Conservation (phyloP, 306 rosid genomes). For the Comarum palustre region DNA sequence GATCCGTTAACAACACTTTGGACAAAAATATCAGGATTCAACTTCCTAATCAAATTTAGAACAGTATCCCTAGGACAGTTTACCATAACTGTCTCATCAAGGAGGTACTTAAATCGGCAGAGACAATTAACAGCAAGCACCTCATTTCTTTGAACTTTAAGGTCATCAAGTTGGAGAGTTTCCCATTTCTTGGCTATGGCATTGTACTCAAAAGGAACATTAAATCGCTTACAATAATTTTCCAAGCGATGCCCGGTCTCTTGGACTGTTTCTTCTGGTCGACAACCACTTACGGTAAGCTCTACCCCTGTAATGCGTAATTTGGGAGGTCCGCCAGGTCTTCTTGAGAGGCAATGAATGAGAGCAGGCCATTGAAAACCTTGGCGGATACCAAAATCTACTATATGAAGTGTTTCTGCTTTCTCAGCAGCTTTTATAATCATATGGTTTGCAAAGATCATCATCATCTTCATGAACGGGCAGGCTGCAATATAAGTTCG, state of each 20-base stretch:
- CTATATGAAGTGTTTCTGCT: constrained; percentile 36
- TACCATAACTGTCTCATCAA: constrained; percentile 59
- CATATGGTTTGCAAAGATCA: constrained; percentile 27
- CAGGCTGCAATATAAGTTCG: constrained; percentile 22
- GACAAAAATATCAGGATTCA: constrained; percentile 60
- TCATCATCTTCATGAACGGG: constrained; percentile 30
- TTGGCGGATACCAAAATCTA: constrained; percentile 30
- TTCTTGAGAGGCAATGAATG: constrained; percentile 25
- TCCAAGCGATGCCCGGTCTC: constrained; percentile 71
- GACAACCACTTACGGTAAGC: constrained; percentile 60
- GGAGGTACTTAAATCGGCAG: constrained; percentile 46
- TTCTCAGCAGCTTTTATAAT: constrained; percentile 27
- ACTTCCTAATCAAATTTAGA: constrained; percentile 54
- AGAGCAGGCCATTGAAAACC: constrained; percentile 36
- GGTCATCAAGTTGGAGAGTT: constrained; percentile 53
- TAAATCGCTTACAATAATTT: constrained; percentile 61
- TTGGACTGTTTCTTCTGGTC: constrained; percentile 59
- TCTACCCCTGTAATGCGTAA: constrained; percentile 67
- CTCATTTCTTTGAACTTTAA: constrained; percentile 40
- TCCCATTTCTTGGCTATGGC: constrained; percentile 70
- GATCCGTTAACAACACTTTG: constrained; percentile 49
- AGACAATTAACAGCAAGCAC: constrained; percentile 46
- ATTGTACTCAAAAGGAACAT: constrained; percentile 65
- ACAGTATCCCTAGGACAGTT: constrained; percentile 58
- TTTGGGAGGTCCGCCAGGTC: constrained; percentile 35